phyloP scores from a whole-genome alignment of 176 grass and related monocot genomes.

The Phyllostachys edulis region DNA sequence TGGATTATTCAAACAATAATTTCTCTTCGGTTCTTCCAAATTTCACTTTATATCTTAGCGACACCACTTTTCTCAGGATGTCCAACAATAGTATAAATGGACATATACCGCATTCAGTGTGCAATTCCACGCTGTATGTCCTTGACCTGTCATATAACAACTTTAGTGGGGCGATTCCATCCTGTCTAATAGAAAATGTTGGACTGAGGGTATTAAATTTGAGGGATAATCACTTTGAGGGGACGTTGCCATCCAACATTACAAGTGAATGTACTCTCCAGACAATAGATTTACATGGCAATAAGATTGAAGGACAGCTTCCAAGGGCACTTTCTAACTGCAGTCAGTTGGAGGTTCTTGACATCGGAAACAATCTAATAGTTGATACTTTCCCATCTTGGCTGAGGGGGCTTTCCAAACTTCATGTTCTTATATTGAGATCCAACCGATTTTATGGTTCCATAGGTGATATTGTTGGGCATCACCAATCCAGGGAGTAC shows the following conservation, averaged over 20 bases:
- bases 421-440: too few relatives aligned
- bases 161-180: conserved; percentile 9
- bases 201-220: background rate
- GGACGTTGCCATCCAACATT: conserved; percentile 3
- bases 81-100: conserved; percentile 34
- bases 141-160: conserved; percentile 38
- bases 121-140: fast-evolving
- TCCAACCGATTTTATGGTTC: too few relatives aligned
- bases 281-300: conserved; percentile 34
- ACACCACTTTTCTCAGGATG: background rate
- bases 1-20: background rate
- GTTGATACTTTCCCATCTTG: too few relatives aligned
- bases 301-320: too few relatives aligned
- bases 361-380: too few relatives aligned
- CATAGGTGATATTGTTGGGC: too few relatives aligned
- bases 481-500: too few relatives aligned
- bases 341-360: too few relatives aligned
- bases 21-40: background rate
- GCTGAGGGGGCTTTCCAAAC: too few relatives aligned
- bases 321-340: too few relatives aligned
- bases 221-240: conserved; percentile 33
- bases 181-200: background rate
- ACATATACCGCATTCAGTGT: conserved; percentile 17
- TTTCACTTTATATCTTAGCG: background rate
- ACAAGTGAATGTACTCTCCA: background rate